Conservation (phyloP, 176 grass and related monocot genomes). For the Alloteropsis semialata region DNA sequence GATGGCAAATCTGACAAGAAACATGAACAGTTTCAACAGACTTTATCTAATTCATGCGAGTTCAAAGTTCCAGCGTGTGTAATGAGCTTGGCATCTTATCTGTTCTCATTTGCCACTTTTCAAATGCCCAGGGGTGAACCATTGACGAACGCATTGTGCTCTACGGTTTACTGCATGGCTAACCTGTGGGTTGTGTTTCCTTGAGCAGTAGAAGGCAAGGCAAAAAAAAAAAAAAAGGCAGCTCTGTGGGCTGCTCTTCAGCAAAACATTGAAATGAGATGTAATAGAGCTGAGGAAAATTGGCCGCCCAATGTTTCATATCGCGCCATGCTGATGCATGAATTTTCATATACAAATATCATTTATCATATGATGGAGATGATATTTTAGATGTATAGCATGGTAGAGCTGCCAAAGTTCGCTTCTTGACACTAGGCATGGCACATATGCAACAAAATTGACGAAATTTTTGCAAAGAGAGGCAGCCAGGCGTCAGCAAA, state of each 20-base stretch:
- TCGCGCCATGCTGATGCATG: neutral
- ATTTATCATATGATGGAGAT: neutral
- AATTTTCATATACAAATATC: neutral
- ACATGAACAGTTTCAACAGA: neutral
- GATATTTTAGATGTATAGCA: neutral
- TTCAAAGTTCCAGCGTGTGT: neutral
- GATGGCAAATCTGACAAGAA: slow-evolving; percentile 14
- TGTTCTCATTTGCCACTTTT: neutral
- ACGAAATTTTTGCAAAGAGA: neutral
- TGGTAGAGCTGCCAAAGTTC: neutral
- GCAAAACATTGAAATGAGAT: neutral
- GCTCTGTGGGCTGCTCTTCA: too few species aligned
- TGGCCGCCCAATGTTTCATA: neutral
- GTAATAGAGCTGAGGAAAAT: too few species aligned
- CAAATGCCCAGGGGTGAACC: neutral
- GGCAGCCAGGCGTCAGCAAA: neutral
- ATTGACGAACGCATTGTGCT: neutral
- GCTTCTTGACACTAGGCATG: neutral
- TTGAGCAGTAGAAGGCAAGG: neutral
- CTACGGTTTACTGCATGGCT: neutral
- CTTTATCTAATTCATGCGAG: neutral
- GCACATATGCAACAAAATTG: neutral
- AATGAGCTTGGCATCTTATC: neutral
- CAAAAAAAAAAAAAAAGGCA: neutral
- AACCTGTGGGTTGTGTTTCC: neutral